A percentile compares a stretch with the other conserved stretches of the same genome.
Evolutionary conservation across 352 stramenopile species (phyloP).

Genomic region (Globisporangium abappressorium): DNA sequence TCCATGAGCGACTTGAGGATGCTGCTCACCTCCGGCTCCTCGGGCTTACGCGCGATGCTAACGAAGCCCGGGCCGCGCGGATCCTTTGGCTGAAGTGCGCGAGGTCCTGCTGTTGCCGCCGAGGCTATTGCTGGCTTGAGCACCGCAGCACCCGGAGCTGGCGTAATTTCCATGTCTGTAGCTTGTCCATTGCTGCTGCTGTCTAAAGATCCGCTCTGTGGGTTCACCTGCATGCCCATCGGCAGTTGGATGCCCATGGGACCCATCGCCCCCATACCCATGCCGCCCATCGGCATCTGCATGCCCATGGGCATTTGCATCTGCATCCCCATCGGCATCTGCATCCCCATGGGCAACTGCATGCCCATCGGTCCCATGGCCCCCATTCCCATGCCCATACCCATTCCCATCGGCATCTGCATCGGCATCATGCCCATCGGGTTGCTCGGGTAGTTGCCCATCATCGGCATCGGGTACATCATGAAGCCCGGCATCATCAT

Average conservation of each 20-base stretch:
- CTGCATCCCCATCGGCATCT: constrained; percentile 33
- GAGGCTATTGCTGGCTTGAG: constrained; percentile 28
- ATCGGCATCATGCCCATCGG: constrained; percentile 47
- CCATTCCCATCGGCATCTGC: constrained; percentile 25
- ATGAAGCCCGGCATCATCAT: constrained; percentile 86
- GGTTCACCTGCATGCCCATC: constrained; percentile 28
- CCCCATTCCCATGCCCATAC: constrained; percentile 29
- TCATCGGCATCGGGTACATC: constrained; percentile 82
- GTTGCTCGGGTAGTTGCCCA: constrained; percentile 51
- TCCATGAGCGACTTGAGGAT: constrained; percentile 88
- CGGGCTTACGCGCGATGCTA: constrained; percentile 76
- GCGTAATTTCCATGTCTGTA: neutral
- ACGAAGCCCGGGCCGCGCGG: constrained; percentile 46
- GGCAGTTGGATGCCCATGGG: constrained; percentile 40
- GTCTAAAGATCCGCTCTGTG: constrained; percentile 35
- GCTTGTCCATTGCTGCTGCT: constrained; percentile 5
- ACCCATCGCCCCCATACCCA: constrained; percentile 23
- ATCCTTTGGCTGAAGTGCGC: constrained; percentile 48
- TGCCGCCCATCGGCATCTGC: constrained; percentile 25
- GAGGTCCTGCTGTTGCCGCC: constrained; percentile 9
- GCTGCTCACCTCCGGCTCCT: constrained; percentile 76
- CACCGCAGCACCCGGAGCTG: constrained; percentile 11
- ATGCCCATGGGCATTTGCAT: constrained; percentile 30
- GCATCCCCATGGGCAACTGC: constrained; percentile 38
- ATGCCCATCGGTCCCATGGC: constrained; percentile 30